Conservation (phyloP, 352 stramenopile genomes). For the Albugo laibachii region DNA sequence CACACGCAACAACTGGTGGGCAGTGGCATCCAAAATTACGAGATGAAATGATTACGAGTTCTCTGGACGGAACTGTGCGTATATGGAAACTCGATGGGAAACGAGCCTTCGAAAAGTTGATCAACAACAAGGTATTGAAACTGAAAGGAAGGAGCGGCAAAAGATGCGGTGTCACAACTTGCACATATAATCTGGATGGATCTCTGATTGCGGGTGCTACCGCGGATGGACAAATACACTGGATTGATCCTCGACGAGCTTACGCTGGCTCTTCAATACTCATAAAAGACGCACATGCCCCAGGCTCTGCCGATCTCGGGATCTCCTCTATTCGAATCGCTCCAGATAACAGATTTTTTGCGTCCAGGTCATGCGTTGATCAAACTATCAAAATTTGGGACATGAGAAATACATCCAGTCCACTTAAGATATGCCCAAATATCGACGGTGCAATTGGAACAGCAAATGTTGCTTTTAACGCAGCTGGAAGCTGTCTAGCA, state of each 20-base stretch:
- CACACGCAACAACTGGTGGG: conserved; percentile 43
- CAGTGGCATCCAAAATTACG: conserved; percentile 43
- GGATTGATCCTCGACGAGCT: conserved; percentile 45
- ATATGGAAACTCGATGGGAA: conserved; percentile 57
- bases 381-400: conserved; percentile 75
- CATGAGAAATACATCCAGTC: conserved; percentile 30
- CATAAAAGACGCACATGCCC: conserved; percentile 47
- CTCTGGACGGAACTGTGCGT: conserved; percentile 56
- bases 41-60: conserved; percentile 65
- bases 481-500: conserved; percentile 38
- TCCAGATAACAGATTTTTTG: conserved; percentile 31
- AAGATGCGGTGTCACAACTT: conserved; percentile 50
- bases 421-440: conserved; percentile 32
- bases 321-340: conserved; percentile 64
- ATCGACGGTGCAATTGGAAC: conserved; percentile 55
- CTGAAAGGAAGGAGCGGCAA: conserved; percentile 59
- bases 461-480: conserved; percentile 67
- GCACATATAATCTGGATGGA: conserved; percentile 41
- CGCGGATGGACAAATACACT: conserved; percentile 64
- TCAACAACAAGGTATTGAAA: conserved; percentile 69
- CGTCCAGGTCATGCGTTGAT: conserved; percentile 48
- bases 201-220: conserved; percentile 35
- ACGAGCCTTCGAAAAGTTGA: conserved; percentile 46
- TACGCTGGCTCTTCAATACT: conserved; percentile 39
- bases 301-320: conserved; percentile 40